Evolutionary conservation across 345 rosid species (phyloP).

Genomic region (Kandelia obovata): DNA sequence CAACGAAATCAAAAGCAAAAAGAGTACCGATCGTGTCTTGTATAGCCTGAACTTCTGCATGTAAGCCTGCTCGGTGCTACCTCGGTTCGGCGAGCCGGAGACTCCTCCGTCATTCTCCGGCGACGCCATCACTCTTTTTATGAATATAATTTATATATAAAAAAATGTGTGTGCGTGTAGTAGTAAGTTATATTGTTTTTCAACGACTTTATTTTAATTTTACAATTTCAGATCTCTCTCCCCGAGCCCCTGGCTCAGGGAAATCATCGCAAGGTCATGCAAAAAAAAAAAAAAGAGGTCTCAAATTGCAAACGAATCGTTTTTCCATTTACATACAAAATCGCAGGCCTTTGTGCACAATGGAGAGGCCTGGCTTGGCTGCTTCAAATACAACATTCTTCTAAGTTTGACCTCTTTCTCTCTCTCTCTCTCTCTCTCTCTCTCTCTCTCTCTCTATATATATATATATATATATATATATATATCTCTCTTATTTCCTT

Average conservation of each 20-base stretch:
- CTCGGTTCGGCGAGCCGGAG: constrained; percentile 1
- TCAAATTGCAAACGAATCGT: background rate
- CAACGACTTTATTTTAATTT: background rate
- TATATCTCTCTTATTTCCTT: background rate
- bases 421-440: constrained; percentile 11
- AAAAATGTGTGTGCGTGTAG: too few species aligned
- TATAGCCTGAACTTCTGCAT: constrained; percentile 71
- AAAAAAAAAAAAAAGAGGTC: background rate
- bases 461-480: too few species aligned
- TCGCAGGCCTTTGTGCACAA: constrained; percentile 39
- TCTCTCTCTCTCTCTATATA: constrained; percentile 14
- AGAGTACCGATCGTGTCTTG: constrained; percentile 67
- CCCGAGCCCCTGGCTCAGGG: constrained; percentile 83
- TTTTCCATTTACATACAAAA: constrained; percentile 1
- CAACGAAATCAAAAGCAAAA: background rate
- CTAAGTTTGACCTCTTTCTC: background rate
- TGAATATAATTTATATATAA: background rate
- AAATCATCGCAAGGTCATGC: constrained; percentile 51
- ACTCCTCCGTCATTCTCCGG: constrained; percentile 12
- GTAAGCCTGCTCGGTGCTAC: constrained; percentile 8
- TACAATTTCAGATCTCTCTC: constrained; percentile 36
- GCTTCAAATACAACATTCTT: constrained; percentile 74
- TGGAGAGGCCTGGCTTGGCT: constrained; percentile 43
- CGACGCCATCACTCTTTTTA: constrained; percentile 6
- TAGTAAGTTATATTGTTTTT: background rate